Evolutionary conservation across 768 basidiomycete species (phyloP), one percentile per base, ranked within the genome.

Genomic region (Agrocybe pediades): DNA sequence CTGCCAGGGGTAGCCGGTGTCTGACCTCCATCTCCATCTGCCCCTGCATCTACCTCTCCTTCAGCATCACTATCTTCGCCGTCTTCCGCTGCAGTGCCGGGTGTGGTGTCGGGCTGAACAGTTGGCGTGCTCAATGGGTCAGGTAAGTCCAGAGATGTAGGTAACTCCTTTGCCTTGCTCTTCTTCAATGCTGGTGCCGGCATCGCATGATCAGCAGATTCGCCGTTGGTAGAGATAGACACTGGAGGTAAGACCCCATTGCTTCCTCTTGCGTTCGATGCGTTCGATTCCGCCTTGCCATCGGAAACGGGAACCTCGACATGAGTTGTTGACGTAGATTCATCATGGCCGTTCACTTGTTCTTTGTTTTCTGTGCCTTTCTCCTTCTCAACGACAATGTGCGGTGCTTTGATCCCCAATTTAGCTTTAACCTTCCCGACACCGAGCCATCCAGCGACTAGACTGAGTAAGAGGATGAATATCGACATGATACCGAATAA

Each of bases 71-170:
- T 56, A 1, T 58, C 58, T 15, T 55, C 56, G 7, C 48, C 68
- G 9, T 83, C 86, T n/a, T 84, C 86, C 2, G 55, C 65, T 1
- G 56, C 51, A 43, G 58, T 15, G 42, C 53, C 16, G 13, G 39
- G 48, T 15, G 39, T 40, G 6, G 57, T 49, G 11, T 36, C 47
- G 24, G 17, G 27, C 6, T 41, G 36, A 5, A 39, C 20, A 24
- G 26, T 43, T 19, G 44, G n/a, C 17, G 46, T 13, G 17, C 21
- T 25, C n/a, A n/a, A n/a, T n/a, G n/a, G n/a, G n/a, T n/a, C 33
- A 40, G 19, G 7, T 36, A 29, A 17, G 13, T 44, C 29, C 13
- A 44, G 20, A 7, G 25, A n/a, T 6, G 41, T 51, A 19, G 41
- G 21, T 6, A 40, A 8, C 17, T 60, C 49, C 29, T 29, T 36